Evolutionary conservation across 1,139 yeast species (phyloP), one percentile per base, ranked within the genome.

Genomic region (Pichia sp.): DNA sequence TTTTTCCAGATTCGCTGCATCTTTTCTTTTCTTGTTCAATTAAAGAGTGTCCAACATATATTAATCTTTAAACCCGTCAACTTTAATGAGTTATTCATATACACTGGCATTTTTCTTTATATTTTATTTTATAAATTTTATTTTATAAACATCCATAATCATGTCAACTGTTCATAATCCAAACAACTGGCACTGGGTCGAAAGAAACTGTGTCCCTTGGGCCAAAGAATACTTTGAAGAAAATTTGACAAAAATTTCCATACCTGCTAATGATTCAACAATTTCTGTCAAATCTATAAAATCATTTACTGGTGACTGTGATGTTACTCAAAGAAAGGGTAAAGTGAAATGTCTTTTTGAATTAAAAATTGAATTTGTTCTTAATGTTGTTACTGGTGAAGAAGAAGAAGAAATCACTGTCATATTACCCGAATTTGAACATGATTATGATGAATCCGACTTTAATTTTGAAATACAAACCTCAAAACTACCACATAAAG

Each of bases 131-230:
- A 10, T 4, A 27, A 8, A 5, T 25, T 35, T 25, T 11, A 25
- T 25, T 3, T 3, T 11, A 25, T 27, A 36, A 2, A 9, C 27
- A 26, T 28, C 40, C 2, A 7, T 5, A 25, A 49, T 29, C 32
- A 83, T 83, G 90, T 86, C 81, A 47, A 59, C 61, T 37, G 89
- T 84, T 42, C 84, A 83, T 64, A 85, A 85, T 70, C 94, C 94
- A 42, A 84, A 85, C 67, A 85, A 85, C 77, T 85, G 92, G 94
- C 92, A 85, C 70, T 85, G 94, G 92, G 82, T 85, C 40, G 88
- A 84, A 61, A 83, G 79, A 62, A 83, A 84, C 70, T 83, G 90
- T 58, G 73, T 84, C 47, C 82, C 86, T 49, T 85, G 92, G 92
- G 76, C 87, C 27, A 78, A 78, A 60, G 68, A 68, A 10, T 84